phyloP scores from a whole-genome alignment of 371 early-diverging fungal genomes.

The Blastocladiella emersonii region DNA sequence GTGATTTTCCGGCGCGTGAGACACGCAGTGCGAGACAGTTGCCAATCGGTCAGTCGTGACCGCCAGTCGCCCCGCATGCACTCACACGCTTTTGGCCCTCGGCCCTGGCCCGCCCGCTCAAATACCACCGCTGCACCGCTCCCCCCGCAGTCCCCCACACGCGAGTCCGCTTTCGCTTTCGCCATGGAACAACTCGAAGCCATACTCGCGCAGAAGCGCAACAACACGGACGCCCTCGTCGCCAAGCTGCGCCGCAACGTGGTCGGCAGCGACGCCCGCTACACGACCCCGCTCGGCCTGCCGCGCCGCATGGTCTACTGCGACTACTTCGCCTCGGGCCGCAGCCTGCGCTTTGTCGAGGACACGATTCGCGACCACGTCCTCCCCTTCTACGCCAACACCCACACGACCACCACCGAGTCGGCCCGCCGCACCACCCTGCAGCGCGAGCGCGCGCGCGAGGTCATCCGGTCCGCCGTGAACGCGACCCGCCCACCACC shows the following conservation, averaged over 20 bases:
- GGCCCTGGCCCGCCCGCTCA: too few relatives aligned
- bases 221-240: neutral
- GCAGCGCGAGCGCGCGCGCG: neutral
- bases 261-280: neutral
- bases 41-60: too few relatives aligned
- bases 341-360: conserved; percentile 9
- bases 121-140: too few relatives aligned
- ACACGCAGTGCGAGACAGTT: too few relatives aligned
- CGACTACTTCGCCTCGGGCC: conserved; percentile 6
- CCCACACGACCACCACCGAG: conserved; percentile 8
- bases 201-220: neutral
- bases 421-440: neutral
- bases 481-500: too few relatives aligned
- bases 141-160: too few relatives aligned
- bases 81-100: too few relatives aligned
- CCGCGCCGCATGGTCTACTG: neutral
- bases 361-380: conserved; percentile 2
- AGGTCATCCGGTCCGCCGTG: neutral
- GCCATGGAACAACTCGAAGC: neutral
- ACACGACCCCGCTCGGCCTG: neutral
- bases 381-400: conserved; percentile 10
- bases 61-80: too few relatives aligned
- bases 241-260: neutral
- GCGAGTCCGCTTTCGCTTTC: too few relatives aligned
- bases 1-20: too few relatives aligned